Evolutionary conservation across 352 stramenopile species (phyloP).

Genomic region (Phytophthora sojae): DNA sequence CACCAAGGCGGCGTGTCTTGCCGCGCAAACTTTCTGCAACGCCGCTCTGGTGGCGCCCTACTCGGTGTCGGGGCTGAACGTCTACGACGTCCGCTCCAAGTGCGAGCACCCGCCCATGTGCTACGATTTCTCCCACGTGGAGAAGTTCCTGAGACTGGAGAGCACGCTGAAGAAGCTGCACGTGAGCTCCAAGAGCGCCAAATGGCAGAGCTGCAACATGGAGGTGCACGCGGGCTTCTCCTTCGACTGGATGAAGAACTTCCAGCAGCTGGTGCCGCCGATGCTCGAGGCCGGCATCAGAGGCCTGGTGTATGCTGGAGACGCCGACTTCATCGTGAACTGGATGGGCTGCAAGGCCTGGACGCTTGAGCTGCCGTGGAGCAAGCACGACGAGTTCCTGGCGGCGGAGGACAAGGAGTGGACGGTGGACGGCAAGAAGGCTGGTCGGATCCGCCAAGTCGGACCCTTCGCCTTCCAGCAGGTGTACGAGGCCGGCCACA

Average conservation of each 20-base stretch:
- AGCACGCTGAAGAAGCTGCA: conserved; percentile 89
- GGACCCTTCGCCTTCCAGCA: conserved; percentile 94
- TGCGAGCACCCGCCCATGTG: conserved; percentile 93
- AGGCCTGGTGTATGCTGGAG: conserved; percentile 96
- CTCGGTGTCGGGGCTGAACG: conserved; percentile 62
- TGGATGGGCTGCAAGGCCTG: conserved; percentile 97
- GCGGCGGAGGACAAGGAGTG: conserved; percentile 64
- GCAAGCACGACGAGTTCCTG: conserved; percentile 62
- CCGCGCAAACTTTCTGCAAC: conserved; percentile 92
- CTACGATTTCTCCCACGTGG: conserved; percentile 95
- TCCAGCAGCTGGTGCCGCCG: conserved; percentile 89
- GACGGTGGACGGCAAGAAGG: conserved; percentile 66
- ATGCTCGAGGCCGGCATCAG: conserved; percentile 93
- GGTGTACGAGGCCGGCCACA: conserved; percentile 96
- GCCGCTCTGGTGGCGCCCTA: conserved; percentile 74
- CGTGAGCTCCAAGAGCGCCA: conserved; percentile 77
- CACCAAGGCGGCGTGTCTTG: conserved; percentile 75
- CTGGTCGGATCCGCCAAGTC: conserved; percentile 65
- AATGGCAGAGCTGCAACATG: conserved; percentile 96
- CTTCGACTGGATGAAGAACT: conserved; percentile 98
- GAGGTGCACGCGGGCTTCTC: conserved; percentile 94
- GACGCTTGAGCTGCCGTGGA: conserved; percentile 95
- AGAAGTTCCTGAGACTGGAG: conserved; percentile 88
- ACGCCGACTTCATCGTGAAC: conserved; percentile 98
- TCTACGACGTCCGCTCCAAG: conserved; percentile 93